Evolutionary conservation across 2,329 filamentous ascomycete species (phyloP), one percentile per base, ranked within the genome.

Genomic region (Phaeomoniella chlamydospora): DNA sequence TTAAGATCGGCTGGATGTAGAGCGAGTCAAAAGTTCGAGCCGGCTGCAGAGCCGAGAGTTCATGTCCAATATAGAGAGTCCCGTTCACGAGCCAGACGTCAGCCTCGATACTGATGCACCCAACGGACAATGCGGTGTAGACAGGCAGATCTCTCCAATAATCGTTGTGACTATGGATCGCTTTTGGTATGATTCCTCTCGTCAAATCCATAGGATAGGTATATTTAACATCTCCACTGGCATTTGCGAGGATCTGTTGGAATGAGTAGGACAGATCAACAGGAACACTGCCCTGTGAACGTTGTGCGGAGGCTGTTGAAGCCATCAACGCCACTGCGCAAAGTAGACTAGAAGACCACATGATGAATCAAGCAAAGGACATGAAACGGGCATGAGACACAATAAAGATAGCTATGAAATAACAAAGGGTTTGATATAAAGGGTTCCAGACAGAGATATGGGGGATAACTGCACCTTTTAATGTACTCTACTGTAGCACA

Each of bases 201-300:
- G 73, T 77, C 14, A 77, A 58, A 46, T 73, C 68, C 0, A 73
- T 77, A 0, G 73, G 73, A 52, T 77, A 77, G 13, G 52, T 61
- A 52, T 76, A 76, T 14, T 67, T 56, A 6, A 62, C 54, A 33
- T 61, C 64, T 15, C 58, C 52, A 45, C 71, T 62, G 4, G 69
- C 72, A 44, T 72, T 66, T 37, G 61, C 57, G 35, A 77, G 50
- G 35, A 77, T 68, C 39, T 65, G 65, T 46, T 75, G 69, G 32
- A 77, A 54, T 29, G 61, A 56, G 12, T 59, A 53, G 10, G 64
- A 62, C 15, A 67, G 50, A 39, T 58, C 51, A n/a, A 26, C 22
- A 26, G 22, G 22, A 26, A 26, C 9, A 9, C 22, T n/a, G 6
- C 22, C 22, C n/a, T 26, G 22, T 26, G 9, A n/a, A n/a, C 9